Base-by-base conservation (phyloP, 352 stramenopile genomes). In the Globisporangium canariense region DNA sequence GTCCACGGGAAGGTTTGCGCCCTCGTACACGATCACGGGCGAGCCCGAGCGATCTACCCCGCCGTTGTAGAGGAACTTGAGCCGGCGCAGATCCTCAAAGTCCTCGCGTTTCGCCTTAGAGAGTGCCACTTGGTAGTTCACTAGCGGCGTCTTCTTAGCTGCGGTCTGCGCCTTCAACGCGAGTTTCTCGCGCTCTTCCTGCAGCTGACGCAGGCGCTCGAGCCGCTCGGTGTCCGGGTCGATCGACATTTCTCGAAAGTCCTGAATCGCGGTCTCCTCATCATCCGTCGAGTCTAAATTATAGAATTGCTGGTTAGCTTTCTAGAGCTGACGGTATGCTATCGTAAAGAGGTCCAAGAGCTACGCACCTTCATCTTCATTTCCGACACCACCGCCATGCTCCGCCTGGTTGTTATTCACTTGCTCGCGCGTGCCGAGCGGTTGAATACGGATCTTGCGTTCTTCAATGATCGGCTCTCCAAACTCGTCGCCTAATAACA, bases 381-480 rank as follows among this genome's bases (percentile, higher is more conserved):
- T 56, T 10, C 76, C 73, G 1, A 69, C 68, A 16, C n/a, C 34
- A 18, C 28, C 36, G 22, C 20, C 59, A 14, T 1, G 22, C 34
- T 25, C 59, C 6, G 36, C 58, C 4, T 75, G 54, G 40, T 76
- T 68, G 16, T 65, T 40, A 13, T 20, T 46, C 34, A 49, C 57
- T 7, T 62, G 43, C 34, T 71, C 64, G 13, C 30, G 55, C 45
- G 16, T 68, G 20, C 55, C 71, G 50, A 71, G 63, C 50, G 57
- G 62, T 34, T 66, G 64, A 32, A 94, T 93, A 36, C 84, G 84
- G 56, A 96, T 94, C 75, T 88, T 88, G 20, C 88, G 80, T 59
- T 96, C 88, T 36, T 75, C 69, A 25, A 94, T 91, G n/a, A 93
- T 77, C 2, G 82, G 83, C 69, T 93, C 87, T 3, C 87, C 87